phyloP scores from a whole-genome alignment of 2,329 filamentous ascomycete species.

The Neonectria ditissima region DNA sequence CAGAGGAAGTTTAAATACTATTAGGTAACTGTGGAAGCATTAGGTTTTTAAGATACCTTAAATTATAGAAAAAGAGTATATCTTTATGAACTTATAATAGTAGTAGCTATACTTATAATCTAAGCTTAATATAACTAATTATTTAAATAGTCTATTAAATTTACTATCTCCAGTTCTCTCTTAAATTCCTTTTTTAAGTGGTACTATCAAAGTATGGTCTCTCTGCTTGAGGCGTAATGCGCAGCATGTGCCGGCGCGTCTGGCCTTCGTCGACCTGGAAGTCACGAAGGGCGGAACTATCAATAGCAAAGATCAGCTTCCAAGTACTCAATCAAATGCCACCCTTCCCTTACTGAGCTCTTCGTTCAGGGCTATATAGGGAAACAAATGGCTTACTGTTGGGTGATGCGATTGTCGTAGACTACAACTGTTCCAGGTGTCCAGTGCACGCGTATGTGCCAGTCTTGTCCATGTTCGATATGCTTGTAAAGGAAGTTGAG shows the following conservation, averaged over 20 bases:
- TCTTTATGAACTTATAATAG: too few relatives aligned
- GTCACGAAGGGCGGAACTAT: constrained; percentile 23
- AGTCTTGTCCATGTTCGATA: constrained; percentile 71
- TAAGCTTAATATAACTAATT: too few relatives aligned
- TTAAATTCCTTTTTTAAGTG: background rate
- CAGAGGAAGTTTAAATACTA: too few relatives aligned
- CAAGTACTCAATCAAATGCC: background rate
- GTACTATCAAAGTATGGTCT: constrained; percentile 24
- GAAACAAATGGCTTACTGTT: constrained; percentile 14
- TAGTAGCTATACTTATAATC: too few relatives aligned
- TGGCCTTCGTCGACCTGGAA: constrained; percentile 26
- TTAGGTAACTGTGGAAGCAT: too few relatives aligned
- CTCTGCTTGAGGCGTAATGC: constrained; percentile 24
- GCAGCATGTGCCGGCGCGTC: constrained; percentile 26
- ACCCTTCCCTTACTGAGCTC: background rate
- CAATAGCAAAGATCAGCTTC: background rate
- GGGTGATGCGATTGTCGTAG: constrained; percentile 48
- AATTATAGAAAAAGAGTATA: too few relatives aligned
- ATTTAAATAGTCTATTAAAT: too few relatives aligned
- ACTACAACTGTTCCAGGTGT: constrained; percentile 71
- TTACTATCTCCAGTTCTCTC: too few relatives aligned
- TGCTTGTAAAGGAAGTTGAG: constrained; percentile 77
- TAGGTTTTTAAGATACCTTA: too few relatives aligned
- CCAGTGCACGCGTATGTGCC: constrained; percentile 74
- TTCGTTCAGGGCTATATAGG: background rate